Base-by-base conservation (phyloP, 2,329 filamentous ascomycete genomes). In the Fusarium sp. region DNA sequence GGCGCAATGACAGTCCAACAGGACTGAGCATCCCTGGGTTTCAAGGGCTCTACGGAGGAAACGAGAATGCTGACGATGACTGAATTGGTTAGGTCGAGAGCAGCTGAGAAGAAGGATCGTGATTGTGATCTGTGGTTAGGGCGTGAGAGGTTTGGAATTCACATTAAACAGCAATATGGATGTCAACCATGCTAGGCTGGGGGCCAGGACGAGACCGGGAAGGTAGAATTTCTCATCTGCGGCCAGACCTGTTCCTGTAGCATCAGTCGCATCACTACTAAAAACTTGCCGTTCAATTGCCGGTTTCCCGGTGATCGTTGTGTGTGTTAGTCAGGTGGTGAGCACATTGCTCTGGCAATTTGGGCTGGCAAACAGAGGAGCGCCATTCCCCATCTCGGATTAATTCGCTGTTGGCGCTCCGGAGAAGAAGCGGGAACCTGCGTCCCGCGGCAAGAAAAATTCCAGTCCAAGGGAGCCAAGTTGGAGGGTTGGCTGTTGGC, bases 1-100 rank as follows among this genome's bases (percentile, higher is more conserved):
- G 79, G 57, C 80, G 79, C 62, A 78, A 76, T 37, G 76, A 73
- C 27, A 85, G 83, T 35, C 84, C 85, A 4, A 62, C 73, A 35
- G 84, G 84, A n/a, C 69, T 87, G 60, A 78, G 79, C 32, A 82
- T 81, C n/a, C 81, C 83, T n/a, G 85, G 86, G 0, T 86, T 86
- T 68, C 79, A 79, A 70, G 85, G 87, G 14, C 79, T 88, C 27
- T 87, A 88, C 71, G 85, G 85, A 25, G 87, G 86, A 14, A 79
- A 79, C 57, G 87, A 89, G 77, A 89, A 89, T 77, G 80, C 81
- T 2, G 84, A 86, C 48, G 86, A 87, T 52, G 45, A 30, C 20
- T 74, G 68, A 75, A 63, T 32, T 20, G 48, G 23, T 23, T 16
- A 14, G 13, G 39, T 25, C 64, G 52, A 70, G 56, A 25, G 37